These are phyloP conservation scores for Fusarium pseudonygamai DNA, from an alignment of 2,329 filamentous ascomycete genomes.

Conservation along the genomic window DNA sequence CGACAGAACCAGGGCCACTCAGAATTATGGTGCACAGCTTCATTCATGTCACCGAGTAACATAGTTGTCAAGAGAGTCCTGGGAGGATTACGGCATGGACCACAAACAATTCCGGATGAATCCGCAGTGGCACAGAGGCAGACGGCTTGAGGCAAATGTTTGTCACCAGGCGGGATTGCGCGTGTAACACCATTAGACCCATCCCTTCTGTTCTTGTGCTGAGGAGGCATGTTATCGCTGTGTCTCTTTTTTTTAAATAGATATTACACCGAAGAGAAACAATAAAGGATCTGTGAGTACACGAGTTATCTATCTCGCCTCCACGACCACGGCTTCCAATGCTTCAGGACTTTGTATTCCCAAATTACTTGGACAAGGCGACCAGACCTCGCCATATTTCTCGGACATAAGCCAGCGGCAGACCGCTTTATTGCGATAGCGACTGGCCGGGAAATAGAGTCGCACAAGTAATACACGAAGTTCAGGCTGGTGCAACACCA, in stretches of 20 bases:
- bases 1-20: neutral
- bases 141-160: conserved; percentile 36
- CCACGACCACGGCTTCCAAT: neutral
- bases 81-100: conserved; percentile 29
- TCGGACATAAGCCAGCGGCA: neutral
- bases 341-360: neutral
- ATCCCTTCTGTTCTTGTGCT: neutral
- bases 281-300: neutral
- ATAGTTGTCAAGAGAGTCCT: conserved; percentile 32
- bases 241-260: neutral
- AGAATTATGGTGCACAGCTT: neutral
- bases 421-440: conserved; percentile 3
- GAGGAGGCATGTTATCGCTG: neutral
- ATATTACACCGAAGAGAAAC: neutral
- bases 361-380: neutral
- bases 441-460: conserved; percentile 12
- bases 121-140: conserved; percentile 26
- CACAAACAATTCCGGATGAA: conserved; percentile 22
- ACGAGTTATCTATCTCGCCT: neutral
- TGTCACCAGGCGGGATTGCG: conserved; percentile 33
- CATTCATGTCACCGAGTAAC: conserved; percentile 3
- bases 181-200: conserved; percentile 22
- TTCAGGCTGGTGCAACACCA: conserved; percentile 11
- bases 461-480: conserved; percentile 17
- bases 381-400: neutral